Conservation (phyloP, 2,329 filamentous ascomycete genomes). For the Colletotrichum lini region DNA sequence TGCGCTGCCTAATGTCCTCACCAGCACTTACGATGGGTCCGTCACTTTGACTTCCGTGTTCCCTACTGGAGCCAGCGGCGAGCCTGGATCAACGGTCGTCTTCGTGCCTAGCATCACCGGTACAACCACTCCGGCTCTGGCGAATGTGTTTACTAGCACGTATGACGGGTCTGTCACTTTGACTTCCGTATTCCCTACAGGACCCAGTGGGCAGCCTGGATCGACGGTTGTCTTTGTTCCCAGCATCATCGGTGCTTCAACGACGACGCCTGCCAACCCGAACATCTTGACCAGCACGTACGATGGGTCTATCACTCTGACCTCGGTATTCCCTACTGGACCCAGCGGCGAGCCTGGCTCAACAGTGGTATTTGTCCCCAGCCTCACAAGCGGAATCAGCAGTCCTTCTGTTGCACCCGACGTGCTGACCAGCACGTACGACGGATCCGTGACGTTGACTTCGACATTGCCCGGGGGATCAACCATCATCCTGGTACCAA, state of each 20-base stretch:
- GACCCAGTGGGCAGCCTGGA: not conserved
- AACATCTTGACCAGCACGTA: slow-evolving; percentile 17
- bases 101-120: not conserved
- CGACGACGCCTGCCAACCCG: not conserved
- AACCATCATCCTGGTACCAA: not conserved
- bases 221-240: slow-evolving; percentile 5
- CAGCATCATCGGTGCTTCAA: not conserved
- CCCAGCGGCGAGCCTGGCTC: slow-evolving; percentile 1
- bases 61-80: not conserved
- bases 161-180: slow-evolving; percentile 14
- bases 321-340: not conserved
- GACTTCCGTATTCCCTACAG: not conserved
- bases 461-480: slow-evolving; percentile 9
- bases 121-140: not conserved
- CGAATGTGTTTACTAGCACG: slow-evolving; percentile 15
- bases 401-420: not conserved
- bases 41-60: not conserved
- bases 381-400: not conserved
- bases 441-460: slow-evolving; percentile 15
- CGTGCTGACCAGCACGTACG: slow-evolving; percentile 20
- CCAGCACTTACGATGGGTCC: slow-evolving; percentile 18
- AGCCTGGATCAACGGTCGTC: slow-evolving; percentile 7
- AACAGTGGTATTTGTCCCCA: slow-evolving; percentile 15
- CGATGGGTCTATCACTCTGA: slow-evolving; percentile 10
- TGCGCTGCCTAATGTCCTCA: not conserved